phyloP scores from a whole-genome alignment of 495 filamentous ascomycete genomes.

The Cercophora sp. region DNA sequence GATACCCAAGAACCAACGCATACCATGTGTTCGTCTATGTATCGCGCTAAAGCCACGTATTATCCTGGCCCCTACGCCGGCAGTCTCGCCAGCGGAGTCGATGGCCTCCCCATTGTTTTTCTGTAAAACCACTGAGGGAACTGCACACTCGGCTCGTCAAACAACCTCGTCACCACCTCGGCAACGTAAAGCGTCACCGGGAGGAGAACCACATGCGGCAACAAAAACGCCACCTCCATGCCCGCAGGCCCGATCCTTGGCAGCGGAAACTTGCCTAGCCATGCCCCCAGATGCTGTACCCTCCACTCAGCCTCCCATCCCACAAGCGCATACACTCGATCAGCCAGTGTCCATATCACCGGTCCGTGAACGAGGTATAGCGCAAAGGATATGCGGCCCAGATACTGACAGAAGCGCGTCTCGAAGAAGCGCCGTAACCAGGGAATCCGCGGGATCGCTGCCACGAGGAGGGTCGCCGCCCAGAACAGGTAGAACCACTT shows the following conservation, averaged over 20 bases:
- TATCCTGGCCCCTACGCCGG: conserved; percentile 3
- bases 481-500: conserved; percentile 48
- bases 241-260: conserved; percentile 50
- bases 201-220: conserved; percentile 51
- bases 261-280: conserved; percentile 45
- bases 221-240: conserved; percentile 50
- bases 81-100: conserved; percentile 3
- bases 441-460: conserved; percentile 40
- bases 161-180: conserved; percentile 49
- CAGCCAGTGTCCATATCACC: conserved; percentile 44
- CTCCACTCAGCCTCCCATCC: conserved; percentile 44
- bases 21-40: too few species aligned
- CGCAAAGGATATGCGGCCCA: conserved; percentile 60
- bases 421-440: conserved; percentile 54
- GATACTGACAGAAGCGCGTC: conserved; percentile 56
- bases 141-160: conserved; percentile 55
- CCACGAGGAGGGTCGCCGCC: conserved; percentile 53
- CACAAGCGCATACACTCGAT: conserved; percentile 47
- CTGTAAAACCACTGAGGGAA: conserved; percentile 53
- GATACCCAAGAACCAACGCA: too few species aligned
- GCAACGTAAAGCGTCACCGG: conserved; percentile 56
- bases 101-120: conserved; percentile 19
- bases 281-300: conserved; percentile 33
- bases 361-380: conserved; percentile 65
- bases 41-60: background rate